phyloP scores from a whole-genome alignment of 2,329 filamentous ascomycete genomes.

The Huntiella moniliformis region DNA sequence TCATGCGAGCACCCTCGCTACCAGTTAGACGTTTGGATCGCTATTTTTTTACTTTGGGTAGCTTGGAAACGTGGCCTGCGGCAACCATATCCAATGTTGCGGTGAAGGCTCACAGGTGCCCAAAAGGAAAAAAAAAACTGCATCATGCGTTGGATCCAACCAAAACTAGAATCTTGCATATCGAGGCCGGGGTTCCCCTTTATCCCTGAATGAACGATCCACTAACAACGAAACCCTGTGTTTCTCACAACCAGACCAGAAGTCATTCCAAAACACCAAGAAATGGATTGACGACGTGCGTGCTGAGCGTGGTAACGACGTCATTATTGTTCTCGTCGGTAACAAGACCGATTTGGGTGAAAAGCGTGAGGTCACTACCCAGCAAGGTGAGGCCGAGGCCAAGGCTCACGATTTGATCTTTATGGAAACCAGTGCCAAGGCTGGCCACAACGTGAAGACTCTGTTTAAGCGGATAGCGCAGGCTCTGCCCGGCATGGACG shows the following conservation, averaged over 20 bases:
- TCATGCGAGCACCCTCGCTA: too few species aligned
- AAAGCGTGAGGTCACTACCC: slow-evolving; percentile 90
- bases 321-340: slow-evolving; percentile 94
- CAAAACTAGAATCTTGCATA: not conserved
- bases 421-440: slow-evolving; percentile 94
- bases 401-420: slow-evolving; percentile 98
- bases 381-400: slow-evolving; percentile 92
- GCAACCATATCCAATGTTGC: not conserved
- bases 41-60: too few species aligned
- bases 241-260: slow-evolving; percentile 40
- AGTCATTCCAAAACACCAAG: slow-evolving; percentile 94
- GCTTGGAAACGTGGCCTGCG: too few species aligned
- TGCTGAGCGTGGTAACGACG: slow-evolving; percentile 90
- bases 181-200: too few species aligned
- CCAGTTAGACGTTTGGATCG: too few species aligned
- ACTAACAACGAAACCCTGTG: slow-evolving; percentile 1
- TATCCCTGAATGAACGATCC: not conserved
- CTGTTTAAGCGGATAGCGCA: slow-evolving; percentile 97
- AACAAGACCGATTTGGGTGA: slow-evolving; percentile 99
- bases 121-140: slow-evolving; percentile 2
- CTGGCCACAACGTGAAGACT: slow-evolving; percentile 94
- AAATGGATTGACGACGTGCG: slow-evolving; percentile 99
- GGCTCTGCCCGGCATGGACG: slow-evolving; percentile 92
- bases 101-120: not conserved
- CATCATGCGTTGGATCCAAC: not conserved